Percentiles rank a stretch among this genome's conserved stretches.
Evolutionary conservation across 78 protist species (phyloP).

Genomic region (Isochrysis galbana): DNA sequence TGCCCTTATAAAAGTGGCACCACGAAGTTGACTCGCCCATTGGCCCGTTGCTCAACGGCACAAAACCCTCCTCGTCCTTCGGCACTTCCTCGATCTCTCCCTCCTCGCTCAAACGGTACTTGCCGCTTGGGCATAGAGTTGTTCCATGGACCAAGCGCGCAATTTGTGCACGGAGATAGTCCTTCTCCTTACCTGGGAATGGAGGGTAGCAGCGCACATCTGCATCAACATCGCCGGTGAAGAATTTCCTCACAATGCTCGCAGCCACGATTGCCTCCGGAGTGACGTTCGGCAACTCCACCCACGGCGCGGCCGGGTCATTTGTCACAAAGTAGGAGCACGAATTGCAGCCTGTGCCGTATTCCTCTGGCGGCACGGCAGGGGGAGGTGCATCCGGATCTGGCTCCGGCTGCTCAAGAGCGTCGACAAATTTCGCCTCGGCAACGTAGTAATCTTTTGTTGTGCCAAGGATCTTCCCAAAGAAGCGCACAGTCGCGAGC

Average conservation of each 20-base stretch:
- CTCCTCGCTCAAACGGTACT: background rate
- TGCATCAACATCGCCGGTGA: background rate
- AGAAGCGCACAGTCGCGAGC: background rate
- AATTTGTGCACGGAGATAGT: conserved; percentile 6
- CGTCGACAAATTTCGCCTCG: background rate
- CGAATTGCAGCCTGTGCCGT: background rate
- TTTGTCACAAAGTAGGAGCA: background rate
- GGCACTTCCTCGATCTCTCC: background rate
- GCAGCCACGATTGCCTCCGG: background rate
- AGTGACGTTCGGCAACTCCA: background rate
- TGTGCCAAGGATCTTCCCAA: conserved; percentile 18
- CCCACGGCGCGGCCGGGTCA: background rate
- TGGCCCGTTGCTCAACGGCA: background rate
- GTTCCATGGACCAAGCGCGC: background rate
- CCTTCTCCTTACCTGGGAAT: conserved; percentile 6
- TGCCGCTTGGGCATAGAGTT: background rate
- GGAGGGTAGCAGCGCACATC: background rate
- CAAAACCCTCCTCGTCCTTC: background rate
- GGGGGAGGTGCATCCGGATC: too few species aligned
- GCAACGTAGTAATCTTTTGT: background rate
- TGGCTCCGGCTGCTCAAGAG: background rate
- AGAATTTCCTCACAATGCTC: background rate
- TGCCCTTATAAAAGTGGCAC: background rate
- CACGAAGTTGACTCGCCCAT: background rate
- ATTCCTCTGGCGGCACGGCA: background rate